Base-by-base conservation (phyloP, 208 protist species). In the Acanthamoeba sp. region DNA sequence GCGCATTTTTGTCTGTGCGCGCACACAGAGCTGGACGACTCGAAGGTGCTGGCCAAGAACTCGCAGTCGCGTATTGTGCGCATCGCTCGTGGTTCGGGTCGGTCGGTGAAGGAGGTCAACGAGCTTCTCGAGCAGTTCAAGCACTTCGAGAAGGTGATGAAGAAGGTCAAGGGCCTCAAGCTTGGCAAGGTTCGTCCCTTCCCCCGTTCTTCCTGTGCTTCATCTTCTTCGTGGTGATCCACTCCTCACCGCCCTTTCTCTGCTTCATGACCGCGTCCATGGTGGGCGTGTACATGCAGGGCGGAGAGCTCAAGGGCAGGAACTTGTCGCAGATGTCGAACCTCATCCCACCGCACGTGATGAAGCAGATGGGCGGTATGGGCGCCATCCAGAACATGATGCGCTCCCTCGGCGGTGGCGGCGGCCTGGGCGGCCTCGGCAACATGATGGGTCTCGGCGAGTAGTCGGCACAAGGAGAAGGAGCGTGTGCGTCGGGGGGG, bases 311-410 rank as follows among this genome's bases (percentile, higher is more conserved):
- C 27, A 95, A 95, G 40, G 24, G 89, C 24, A 87, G 85, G 29
- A 96, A 96, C 55, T 36, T 95, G 18, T 29, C 34, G 7, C 52
- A 96, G 45, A 45, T 96, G 32, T 62, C 93, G 24, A 96, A 95
- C 52, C 94, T 97, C 93, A 95, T 98, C 20, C 95, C 95, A 64
- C 96, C 95, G 20, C 78, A 93, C 59, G 80, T 97, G 48, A 87
- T 98, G 62, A 95, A 98, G 91, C 95, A 98, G 87, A 98, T 98
- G 97, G 96, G 94, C 93, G 87, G 91, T 27, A 69, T 64, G 62
- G 94, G 95, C n/a, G 91, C 38, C 48, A 57, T 94, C 45, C 93
- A 95, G 52, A 84, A 95, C 91, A 95, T 96, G 95, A 96, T 96
- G 95, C 40, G 78, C 32, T 59, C 95, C 9, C 95, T 96, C 20